A percentile compares a stretch with the other conserved stretches of the same genome.
Evolutionary conservation across 2,329 filamentous ascomycete species (phyloP).

Genomic region (Chaetomiaceae sp.): DNA sequence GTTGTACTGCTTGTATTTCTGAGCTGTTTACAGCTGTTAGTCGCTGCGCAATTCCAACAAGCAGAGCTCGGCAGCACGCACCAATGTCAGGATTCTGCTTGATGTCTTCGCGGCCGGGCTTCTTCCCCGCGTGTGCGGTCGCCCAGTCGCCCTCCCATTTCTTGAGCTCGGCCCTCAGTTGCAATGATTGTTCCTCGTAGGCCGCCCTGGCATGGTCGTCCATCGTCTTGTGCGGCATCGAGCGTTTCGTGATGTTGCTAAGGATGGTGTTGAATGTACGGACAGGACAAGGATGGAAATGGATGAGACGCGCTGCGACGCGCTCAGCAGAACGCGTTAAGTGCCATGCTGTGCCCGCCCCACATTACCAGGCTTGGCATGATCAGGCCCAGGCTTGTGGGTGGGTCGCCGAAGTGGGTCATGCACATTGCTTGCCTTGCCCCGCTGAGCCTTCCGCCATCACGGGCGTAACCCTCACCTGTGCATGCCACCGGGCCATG

Average conservation of each 20-base stretch:
- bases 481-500: slow-evolving; percentile 26
- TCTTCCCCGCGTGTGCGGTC: slow-evolving; percentile 57
- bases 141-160: slow-evolving; percentile 68
- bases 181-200: slow-evolving; percentile 48
- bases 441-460: background rate
- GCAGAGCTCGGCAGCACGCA: slow-evolving; percentile 35
- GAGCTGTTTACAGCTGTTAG: slow-evolving; percentile 41
- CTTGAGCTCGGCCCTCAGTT: slow-evolving; percentile 67
- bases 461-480: background rate
- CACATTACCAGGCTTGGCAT: no score
- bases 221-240: slow-evolving; percentile 35
- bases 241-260: background rate
- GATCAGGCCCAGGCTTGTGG: no score
- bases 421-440: no score
- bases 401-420: no score
- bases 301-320: slow-evolving; percentile 11
- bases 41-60: background rate
- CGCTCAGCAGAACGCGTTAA: no score
- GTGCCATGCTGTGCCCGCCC: no score
- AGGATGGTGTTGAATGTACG: background rate
- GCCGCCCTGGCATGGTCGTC: slow-evolving; percentile 40
- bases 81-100: slow-evolving; percentile 68
- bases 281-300: no score
- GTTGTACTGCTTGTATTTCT: slow-evolving; percentile 75
- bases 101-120: slow-evolving; percentile 71